phyloP scores from a whole-genome alignment of 257 asterid genomes.

The Mitragyna speciosa region DNA sequence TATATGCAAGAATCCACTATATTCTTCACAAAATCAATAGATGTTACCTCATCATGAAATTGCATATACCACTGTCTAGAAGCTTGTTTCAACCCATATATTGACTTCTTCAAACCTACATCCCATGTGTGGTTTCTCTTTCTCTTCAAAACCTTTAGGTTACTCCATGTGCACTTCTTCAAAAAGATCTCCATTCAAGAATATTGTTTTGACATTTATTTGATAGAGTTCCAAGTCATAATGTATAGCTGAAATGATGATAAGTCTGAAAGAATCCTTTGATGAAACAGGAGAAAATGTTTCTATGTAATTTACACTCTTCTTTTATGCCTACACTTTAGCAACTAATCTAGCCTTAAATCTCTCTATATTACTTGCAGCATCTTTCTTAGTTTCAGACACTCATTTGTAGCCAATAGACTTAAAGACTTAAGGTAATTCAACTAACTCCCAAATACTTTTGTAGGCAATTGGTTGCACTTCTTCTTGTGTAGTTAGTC shows the following conservation, averaged over 20 bases:
- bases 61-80: constrained; percentile 3
- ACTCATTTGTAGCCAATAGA: not conserved
- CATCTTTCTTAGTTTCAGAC: not conserved
- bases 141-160: not conserved
- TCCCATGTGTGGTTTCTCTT: not conserved
- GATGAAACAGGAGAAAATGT: not conserved
- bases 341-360: not conserved
- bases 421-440: not conserved
- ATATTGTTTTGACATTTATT: not conserved
- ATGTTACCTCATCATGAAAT: not conserved
- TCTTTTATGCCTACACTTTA: not conserved
- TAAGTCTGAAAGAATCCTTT: not conserved
- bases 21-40: not conserved
- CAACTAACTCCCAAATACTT: not conserved
- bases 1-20: not conserved
- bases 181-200: not conserved
- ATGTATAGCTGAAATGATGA: not conserved
- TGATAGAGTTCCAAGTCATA: not conserved
- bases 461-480: not conserved
- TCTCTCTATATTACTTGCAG: not conserved
- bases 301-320: not conserved
- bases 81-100: not conserved
- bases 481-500: not conserved
- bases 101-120: not conserved
- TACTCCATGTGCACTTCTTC: not conserved